Conservation (phyloP, 305 asterid genomes). For the Solanum hybrid region DNA sequence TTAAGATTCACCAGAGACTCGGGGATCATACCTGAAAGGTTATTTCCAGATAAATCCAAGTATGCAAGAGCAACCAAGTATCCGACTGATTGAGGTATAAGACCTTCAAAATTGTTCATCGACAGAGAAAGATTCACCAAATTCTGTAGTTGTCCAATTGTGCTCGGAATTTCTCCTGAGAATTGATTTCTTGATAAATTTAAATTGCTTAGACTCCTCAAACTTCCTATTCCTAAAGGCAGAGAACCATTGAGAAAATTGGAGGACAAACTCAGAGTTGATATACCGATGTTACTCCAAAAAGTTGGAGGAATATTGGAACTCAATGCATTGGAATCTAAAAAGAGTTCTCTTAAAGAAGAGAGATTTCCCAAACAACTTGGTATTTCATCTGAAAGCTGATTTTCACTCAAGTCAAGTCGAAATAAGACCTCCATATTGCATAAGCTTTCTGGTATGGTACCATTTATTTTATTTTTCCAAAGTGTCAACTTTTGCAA, state of each 20-base stretch:
- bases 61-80: background rate
- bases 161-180: conserved; percentile 5
- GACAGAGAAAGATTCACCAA: background rate
- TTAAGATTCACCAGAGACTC: background rate
- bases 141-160: background rate
- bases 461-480: background rate
- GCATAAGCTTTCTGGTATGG: background rate
- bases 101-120: background rate
- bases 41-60: background rate
- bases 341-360: background rate
- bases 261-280: background rate
- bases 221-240: background rate
- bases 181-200: background rate
- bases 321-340: background rate
- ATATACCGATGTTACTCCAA: background rate
- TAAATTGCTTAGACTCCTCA: background rate
- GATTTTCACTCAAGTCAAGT: background rate
- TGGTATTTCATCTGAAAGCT: background rate
- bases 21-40: background rate
- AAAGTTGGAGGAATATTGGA: background rate
- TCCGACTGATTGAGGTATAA: background rate
- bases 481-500: background rate
- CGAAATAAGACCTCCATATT: background rate
- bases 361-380: background rate
- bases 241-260: background rate